Evolutionary conservation across 2,329 filamentous ascomycete genomes (phyloP).

Genomic region (Beauveria rudraprayagi): DNA sequence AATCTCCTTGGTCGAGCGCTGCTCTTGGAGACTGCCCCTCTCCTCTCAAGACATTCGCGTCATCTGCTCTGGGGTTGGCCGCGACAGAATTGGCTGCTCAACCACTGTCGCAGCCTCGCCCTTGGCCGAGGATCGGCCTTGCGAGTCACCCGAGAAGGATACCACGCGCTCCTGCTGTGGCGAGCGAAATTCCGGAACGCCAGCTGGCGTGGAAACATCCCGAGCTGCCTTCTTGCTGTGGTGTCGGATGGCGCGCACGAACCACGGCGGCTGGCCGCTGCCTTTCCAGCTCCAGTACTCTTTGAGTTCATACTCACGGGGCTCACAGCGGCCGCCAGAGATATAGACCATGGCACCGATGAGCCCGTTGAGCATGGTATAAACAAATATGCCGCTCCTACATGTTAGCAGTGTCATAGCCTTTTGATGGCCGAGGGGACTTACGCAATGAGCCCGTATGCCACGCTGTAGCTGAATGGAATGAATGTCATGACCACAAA

Average conservation of each 20-base stretch:
- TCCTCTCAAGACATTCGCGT: not conserved
- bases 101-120: constrained; percentile 13
- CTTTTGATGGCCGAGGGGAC: constrained; percentile 19
- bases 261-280: constrained; percentile 39
- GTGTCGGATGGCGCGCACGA: constrained; percentile 31
- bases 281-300: constrained; percentile 50
- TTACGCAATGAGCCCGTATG: constrained; percentile 67
- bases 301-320: constrained; percentile 45
- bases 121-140: constrained; percentile 19
- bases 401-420: constrained; percentile 8
- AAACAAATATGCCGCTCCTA: constrained; percentile 45
- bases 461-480: constrained; percentile 71
- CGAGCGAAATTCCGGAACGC: not conserved
- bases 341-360: constrained; percentile 37
- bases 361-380: constrained; percentile 40
- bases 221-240: constrained; percentile 7
- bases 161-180: constrained; percentile 9
- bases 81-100: constrained; percentile 16
- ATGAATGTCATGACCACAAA: constrained; percentile 70
- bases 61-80: constrained; percentile 10
- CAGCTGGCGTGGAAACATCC: not conserved
- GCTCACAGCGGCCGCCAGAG: constrained; percentile 36
- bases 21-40: too few species aligned
- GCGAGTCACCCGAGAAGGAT: constrained; percentile 12
- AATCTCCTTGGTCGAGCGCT: too few species aligned